Base-by-base conservation (phyloP, 1,284 basidiomycete species). In the Austroboletus novae-zelandiae region DNA sequence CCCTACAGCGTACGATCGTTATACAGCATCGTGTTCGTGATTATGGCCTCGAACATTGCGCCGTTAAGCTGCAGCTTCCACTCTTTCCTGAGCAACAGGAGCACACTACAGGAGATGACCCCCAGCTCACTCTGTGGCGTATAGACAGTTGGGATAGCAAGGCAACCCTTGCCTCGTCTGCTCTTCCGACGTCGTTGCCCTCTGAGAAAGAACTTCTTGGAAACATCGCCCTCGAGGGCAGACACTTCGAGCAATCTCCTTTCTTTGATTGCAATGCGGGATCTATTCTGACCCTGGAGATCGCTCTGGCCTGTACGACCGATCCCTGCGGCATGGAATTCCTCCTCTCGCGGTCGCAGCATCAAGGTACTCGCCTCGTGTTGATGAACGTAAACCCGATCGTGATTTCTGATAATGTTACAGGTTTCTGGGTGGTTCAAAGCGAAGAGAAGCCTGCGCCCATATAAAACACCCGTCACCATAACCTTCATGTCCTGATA, bases 281-380 rank as follows among this genome's bases (percentile, higher is more conserved):
- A 5, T 58, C 61, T 14, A 34, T 62, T 31, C 55, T 62, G 41
- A 61, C 50, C 25, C 48, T 61, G 9, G 59, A 64, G 45, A 55
- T 61, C 23, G 54, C 54, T 34, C 23, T 64, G 23, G 54, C 48
- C 14, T 62, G 59, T 34, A 18, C 41, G 8, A 61, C 59, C 1
- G 60, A 62, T 18, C 60, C 60, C n/a, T 64, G 59, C 43, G 48
- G 58, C 9, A 48, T 61, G 60, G 59, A 62, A 35, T 62, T 64
- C 29, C 48, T 47, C 13, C 51, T 61, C 13, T 51, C 17, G 6
- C 47, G 27, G 31, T 50, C 51, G n/a, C 61, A 50, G 9, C 51
- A 39, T 13, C 59, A 64, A 59, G 59, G 59, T 62, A 46, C 27
- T 11, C 11, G 36, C 40, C 45, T 36, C 32, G 23, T 51, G 40